Evolutionary conservation across 1,284 basidiomycete species (phyloP), one percentile per base, ranked within the genome.

Genomic region (Abortiporus biennis): DNA sequence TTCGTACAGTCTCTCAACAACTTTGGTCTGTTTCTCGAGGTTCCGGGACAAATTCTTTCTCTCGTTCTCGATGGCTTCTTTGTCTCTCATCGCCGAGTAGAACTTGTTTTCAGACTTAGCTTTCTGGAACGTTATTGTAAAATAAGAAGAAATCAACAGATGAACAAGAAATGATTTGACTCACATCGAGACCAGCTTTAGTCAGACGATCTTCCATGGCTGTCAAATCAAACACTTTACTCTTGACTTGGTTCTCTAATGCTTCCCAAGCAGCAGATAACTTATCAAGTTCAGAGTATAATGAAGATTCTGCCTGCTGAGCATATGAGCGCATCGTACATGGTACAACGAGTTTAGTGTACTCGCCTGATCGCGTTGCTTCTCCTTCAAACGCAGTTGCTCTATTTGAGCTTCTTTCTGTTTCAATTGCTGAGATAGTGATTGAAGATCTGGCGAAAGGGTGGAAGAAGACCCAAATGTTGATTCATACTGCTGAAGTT

Each of bases 21-120:
- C 73, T 57, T 85, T 85, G 23, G 74, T 72, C 56, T 94, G 91
- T 52, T 89, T 89, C 56, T 94, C 91, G 13, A 81, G 62, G 37
- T 74, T 76, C 30, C 79, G 70, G 25, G 70, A 62, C 17, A 85
- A 64, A 25, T 75, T 78, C 59, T 89, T 87, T 46, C 80, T 75
- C 60, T 96, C 91, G 2, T 69, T 71, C 27, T 92, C 87, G 4
- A 85, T 64, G 2, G 85, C 81, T 48, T 97, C 93, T 60, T 91
- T 93, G 44, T 86, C 81, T 24, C 91, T 81, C 85, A 95, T 92
- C 4, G 86, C 83, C 20, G 88, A 78, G 60, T 85, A 98, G 63
- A 84, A 98, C 65, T 93, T 96, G 70, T 93, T 96, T 55, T 98
- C 94, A 16, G 89, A 83, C 65, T 95, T 97, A 11, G 91, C 88